Percentiles rank a stretch among this genome's conserved stretches.
Evolutionary conservation across 805 yeast genomes (phyloP).

Genomic region (Metschnikowia bowlesiae): DNA sequence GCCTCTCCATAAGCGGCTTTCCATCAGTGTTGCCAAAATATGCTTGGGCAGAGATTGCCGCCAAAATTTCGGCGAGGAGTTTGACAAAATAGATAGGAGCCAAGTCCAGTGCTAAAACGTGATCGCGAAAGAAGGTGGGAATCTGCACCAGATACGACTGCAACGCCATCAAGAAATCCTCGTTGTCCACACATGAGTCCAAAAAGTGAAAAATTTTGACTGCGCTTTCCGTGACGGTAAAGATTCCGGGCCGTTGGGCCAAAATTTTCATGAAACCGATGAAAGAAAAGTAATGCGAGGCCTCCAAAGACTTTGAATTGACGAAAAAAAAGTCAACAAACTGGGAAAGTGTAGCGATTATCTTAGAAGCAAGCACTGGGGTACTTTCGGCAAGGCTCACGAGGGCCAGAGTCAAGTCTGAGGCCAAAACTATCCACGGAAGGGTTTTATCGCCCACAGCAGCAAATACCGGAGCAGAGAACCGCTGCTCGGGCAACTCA

Average conservation of each 20-base stretch:
- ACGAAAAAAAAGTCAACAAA: conserved; percentile 26
- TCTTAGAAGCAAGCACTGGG: conserved; percentile 22
- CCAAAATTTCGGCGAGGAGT: conserved; percentile 32
- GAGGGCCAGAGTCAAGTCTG: conserved; percentile 32
- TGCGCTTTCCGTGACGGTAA: conserved; percentile 19
- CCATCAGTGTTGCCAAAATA: conserved; percentile 18
- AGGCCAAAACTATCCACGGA: conserved; percentile 36
- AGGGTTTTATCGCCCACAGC: conserved; percentile 20
- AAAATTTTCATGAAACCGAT: conserved; percentile 35
- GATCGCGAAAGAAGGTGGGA: conserved; percentile 8
- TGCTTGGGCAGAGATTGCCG: conserved; percentile 29
- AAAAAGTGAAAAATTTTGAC: conserved; percentile 30
- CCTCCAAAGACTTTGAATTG: conserved; percentile 14
- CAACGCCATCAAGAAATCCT: conserved; percentile 34
- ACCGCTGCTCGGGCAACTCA: conserved; percentile 42
- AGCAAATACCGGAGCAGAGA: conserved; percentile 34
- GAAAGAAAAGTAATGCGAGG: conserved; percentile 33
- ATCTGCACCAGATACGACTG: conserved; percentile 26
- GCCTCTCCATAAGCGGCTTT: conserved; percentile 18
- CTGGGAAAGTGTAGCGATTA: conserved; percentile 24
- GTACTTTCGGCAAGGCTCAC: conserved; percentile 25
- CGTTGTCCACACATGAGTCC: conserved; percentile 35
- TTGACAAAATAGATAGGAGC: conserved; percentile 34
- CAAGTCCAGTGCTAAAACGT: conserved; percentile 28
- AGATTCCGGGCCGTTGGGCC: conserved; percentile 23